Evolutionary conservation across 2,329 filamentous ascomycete genomes (phyloP).

Genomic region (Trichophyton mentagrophytes): DNA sequence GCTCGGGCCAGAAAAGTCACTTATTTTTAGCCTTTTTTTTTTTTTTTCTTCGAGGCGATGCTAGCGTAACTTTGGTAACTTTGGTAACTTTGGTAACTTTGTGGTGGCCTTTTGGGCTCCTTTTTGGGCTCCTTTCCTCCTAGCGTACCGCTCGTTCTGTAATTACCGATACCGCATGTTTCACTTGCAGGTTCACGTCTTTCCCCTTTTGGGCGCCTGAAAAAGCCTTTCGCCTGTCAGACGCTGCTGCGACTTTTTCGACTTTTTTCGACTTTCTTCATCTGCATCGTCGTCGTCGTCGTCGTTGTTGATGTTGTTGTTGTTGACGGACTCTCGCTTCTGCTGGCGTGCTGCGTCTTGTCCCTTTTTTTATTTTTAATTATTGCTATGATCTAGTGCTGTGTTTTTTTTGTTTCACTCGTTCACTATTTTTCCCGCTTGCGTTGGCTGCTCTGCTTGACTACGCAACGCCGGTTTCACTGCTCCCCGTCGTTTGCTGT

Average conservation of each 20-base stretch:
- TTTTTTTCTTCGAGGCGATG: background rate
- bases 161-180: background rate
- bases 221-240: background rate
- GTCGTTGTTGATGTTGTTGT: too few relatives aligned
- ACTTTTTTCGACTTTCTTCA: background rate
- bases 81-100: background rate
- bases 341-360: background rate
- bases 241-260: background rate
- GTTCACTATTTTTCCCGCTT: background rate
- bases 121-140: background rate
- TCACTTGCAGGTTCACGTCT: slow-evolving; percentile 4
- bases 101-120: background rate
- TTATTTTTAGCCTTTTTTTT: background rate
- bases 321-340: background rate
- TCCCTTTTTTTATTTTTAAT: background rate
- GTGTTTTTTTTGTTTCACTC: background rate
- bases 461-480: background rate
- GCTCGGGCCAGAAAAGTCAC: background rate
- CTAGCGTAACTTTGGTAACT: background rate
- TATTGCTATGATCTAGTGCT: background rate
- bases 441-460: background rate
- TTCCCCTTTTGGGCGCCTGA: background rate
- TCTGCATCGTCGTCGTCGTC: too few relatives aligned
- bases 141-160: background rate
- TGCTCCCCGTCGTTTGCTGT: background rate